Evolutionary conservation across 768 basidiomycete genomes (phyloP).

Genomic region (Lactarius akahatsu): DNA sequence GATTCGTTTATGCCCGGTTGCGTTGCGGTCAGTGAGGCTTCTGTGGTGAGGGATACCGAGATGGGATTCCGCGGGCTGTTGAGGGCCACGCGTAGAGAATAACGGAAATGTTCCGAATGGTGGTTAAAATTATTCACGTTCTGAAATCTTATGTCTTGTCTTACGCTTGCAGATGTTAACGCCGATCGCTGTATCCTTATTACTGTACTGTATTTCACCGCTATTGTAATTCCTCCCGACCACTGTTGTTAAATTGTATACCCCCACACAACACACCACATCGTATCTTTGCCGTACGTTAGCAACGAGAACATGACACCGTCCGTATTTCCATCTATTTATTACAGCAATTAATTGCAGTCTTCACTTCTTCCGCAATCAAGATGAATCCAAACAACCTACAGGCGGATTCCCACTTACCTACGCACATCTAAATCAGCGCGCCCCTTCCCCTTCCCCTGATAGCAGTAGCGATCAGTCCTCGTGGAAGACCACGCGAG

Average conservation of each 20-base stretch:
- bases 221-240: not conserved
- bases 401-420: not conserved
- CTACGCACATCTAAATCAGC: not conserved
- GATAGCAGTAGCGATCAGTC: not conserved
- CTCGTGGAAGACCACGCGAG: conserved; percentile 6
- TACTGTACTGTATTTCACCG: not conserved
- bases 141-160: not conserved
- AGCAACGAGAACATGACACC: not conserved
- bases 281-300: not conserved
- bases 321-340: not conserved
- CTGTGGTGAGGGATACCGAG: not conserved
- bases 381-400: not conserved
- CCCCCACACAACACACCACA: not conserved
- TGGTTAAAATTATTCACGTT: not conserved
- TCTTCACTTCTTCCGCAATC: not conserved
- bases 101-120: not conserved
- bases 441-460: conserved; percentile 10
- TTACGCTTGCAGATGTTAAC: not conserved
- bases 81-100: not conserved
- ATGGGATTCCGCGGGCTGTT: not conserved
- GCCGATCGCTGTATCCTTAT: conserved; percentile 1
- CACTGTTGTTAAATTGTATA: not conserved
- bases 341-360: not conserved
- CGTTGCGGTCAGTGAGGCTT: not conserved
- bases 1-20: conserved; percentile 18